These are phyloP conservation scores for Immersiporthe knoxdaviesiana DNA, from an alignment of 2,329 filamentous ascomycete genomes.

Conservation along the genomic window DNA sequence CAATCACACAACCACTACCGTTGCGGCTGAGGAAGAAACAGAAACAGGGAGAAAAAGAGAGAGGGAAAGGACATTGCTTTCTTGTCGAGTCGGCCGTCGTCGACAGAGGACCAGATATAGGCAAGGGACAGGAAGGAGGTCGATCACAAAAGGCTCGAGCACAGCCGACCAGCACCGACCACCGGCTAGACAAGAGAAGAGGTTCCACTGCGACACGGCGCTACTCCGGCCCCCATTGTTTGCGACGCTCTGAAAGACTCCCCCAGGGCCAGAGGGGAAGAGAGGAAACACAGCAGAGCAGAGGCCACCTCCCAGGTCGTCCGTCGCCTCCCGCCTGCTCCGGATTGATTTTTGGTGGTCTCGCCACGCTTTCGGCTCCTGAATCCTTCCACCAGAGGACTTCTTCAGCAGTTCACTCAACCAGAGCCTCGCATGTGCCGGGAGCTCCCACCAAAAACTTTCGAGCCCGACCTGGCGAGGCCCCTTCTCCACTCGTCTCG, in stretches of 20 bases:
- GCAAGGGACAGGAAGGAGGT: background rate
- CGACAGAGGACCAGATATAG: background rate
- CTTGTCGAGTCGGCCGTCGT: background rate
- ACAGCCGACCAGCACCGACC: background rate
- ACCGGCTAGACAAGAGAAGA: background rate
- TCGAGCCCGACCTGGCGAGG: conserved; percentile 6
- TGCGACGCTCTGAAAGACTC: conserved; percentile 15
- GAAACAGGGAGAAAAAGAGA: background rate
- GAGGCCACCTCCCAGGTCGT: conserved; percentile 19
- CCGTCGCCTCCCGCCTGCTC: conserved; percentile 8
- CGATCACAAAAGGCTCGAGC: background rate
- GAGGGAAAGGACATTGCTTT: no score
- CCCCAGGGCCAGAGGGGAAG: conserved; percentile 16
- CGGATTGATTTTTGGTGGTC: background rate
- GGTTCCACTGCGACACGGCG: conserved; percentile 27
- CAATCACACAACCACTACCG: background rate
- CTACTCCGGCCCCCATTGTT: conserved; percentile 24
- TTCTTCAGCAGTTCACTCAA: conserved; percentile 1
- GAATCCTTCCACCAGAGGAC: conserved; percentile 17
- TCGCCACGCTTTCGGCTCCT: conserved; percentile 16
- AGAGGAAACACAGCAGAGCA: conserved; percentile 11
- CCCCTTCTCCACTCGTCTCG: background rate
- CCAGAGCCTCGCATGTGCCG: conserved; percentile 4
- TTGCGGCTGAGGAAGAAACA: background rate
- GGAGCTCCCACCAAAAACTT: background rate